These are phyloP conservation scores for Hypoxylon crocopeplum DNA, from an alignment of 495 filamentous ascomycete species.

Conservation along the genomic window DNA sequence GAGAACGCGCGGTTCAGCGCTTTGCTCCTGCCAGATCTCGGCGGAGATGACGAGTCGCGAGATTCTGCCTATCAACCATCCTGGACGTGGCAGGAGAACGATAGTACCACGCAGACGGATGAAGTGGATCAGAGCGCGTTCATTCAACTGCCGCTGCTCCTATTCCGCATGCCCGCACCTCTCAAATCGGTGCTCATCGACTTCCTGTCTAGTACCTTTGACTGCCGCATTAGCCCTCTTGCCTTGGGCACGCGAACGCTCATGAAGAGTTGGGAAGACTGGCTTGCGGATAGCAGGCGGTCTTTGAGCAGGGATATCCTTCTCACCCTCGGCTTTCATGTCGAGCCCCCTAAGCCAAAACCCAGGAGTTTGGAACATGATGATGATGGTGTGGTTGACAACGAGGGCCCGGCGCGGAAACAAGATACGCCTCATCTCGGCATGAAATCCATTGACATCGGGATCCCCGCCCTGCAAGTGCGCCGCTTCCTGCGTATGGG, in stretches of 20 bases:
- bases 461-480: slow-evolving; percentile 48
- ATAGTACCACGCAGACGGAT: background rate
- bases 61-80: background rate
- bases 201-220: slow-evolving; percentile 54
- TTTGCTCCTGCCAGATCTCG: slow-evolving; percentile 46
- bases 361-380: background rate
- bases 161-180: slow-evolving; percentile 54
- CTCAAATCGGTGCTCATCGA: slow-evolving; percentile 49
- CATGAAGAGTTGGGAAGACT: slow-evolving; percentile 47
- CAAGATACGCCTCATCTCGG: slow-evolving; percentile 30
- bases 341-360: slow-evolving; percentile 27
- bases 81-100: slow-evolving; percentile 30
- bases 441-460: slow-evolving; percentile 51
- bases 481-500: slow-evolving; percentile 39
- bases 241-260: slow-evolving; percentile 52
- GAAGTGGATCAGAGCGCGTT: slow-evolving; percentile 30
- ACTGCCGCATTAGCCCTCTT: slow-evolving; percentile 54
- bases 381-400: background rate
- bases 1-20: slow-evolving; percentile 50
- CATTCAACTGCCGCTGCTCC: slow-evolving; percentile 48
- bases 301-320: slow-evolving; percentile 46
- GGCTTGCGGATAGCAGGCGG: slow-evolving; percentile 42
- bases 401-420: slow-evolving; percentile 7
- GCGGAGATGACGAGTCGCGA: background rate
- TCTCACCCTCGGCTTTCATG: slow-evolving; percentile 50